Evolutionary conservation across 1,139 yeast genomes (phyloP), one percentile per base, ranked within the genome.

Genomic region (Entelexis paramagnoliae): DNA sequence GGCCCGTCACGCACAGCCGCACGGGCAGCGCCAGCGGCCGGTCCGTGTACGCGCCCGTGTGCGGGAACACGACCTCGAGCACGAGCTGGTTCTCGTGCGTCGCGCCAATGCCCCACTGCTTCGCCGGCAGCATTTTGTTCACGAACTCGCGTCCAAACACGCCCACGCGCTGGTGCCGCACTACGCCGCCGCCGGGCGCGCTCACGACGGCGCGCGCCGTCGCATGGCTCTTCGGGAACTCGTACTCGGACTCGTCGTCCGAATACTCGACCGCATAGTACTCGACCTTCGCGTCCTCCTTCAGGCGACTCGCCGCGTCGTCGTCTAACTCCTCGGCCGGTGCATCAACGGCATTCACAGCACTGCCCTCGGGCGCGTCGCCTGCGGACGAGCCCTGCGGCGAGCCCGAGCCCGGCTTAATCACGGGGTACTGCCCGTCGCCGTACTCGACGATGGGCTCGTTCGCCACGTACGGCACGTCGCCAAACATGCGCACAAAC

Each of bases 41-140:
- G 40, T 51, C 55, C 4, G 52, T 51, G 40, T 40, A 51, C 16
- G 51, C 35, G 13, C 52, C 52, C 5, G 52, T 34, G 9, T 40
- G 16, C 38, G 54, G 54, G 38, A 49, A 48, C 29, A 30, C 43
- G 9, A 39, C 46, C 33, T 43, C 49, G 36, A 51, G 47, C 16
- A 34, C 39, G 2, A 50, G 28, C 30, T 30, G 32, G 38, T 36
- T 20, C 16, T 16, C 11, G 38, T 50, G 46, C 35, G 33, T 50
- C 20, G 24, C 35, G 30, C 49, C 48, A 11, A 6, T 10, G 5
- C 47, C 47, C 43, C 43, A 38, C 10, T 32, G 35, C 26, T 46
- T 44, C 32, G 30, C 17, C n/a, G 47, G 47, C 32, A 44, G 40
- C 20, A 33, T 3, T 7, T 26, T 20, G 47, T 44, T 44, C 33